Evolutionary conservation across 2,329 filamentous ascomycete genomes (phyloP).

Genomic region (Epichloe festucae): DNA sequence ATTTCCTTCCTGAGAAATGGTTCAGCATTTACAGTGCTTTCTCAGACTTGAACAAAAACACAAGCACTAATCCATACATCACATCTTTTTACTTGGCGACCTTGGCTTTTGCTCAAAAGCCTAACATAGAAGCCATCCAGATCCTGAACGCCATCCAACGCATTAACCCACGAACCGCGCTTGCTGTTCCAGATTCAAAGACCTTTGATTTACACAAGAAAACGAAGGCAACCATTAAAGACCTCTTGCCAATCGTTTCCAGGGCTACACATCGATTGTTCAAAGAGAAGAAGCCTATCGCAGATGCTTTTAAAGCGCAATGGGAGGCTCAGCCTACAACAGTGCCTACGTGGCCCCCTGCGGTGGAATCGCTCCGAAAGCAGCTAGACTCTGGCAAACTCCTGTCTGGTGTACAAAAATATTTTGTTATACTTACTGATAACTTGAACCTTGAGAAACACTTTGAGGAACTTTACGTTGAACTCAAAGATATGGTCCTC

Average conservation of each 20-base stretch:
- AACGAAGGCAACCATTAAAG: neutral
- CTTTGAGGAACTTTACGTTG: neutral
- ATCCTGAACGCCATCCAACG: neutral
- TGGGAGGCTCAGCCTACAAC: neutral
- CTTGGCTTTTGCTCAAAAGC: neutral
- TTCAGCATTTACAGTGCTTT: neutral
- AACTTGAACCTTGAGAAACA: neutral
- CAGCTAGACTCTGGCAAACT: neutral
- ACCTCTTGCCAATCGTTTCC: neutral
- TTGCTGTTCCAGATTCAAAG: neutral
- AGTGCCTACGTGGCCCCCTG: neutral
- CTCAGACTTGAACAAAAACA: neutral
- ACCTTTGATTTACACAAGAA: neutral
- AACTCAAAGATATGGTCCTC: neutral
- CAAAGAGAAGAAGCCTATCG: neutral
- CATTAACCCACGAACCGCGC: neutral
- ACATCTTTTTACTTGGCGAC: neutral
- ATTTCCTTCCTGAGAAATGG: neutral
- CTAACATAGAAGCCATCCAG: neutral
- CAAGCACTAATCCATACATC: neutral
- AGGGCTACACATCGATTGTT: neutral
- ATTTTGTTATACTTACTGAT: neutral
- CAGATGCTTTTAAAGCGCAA: neutral
- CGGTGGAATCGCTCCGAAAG: neutral
- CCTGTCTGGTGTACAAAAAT: neutral